Conservation (phyloP, 2,329 filamentous ascomycete species). For the Penicillium sp. region DNA sequence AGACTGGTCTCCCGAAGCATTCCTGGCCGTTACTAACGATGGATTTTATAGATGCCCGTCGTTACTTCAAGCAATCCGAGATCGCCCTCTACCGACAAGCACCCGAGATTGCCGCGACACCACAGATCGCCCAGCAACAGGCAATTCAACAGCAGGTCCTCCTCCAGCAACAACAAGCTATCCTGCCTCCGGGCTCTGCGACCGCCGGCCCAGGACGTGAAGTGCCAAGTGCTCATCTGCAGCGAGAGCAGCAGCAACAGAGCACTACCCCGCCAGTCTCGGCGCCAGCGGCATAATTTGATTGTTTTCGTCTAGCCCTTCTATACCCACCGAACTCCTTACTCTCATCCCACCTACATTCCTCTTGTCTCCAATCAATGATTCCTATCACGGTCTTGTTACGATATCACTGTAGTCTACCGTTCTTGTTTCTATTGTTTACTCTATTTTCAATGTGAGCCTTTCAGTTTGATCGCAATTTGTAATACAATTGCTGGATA, state of each 20-base stretch:
- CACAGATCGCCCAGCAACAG: constrained; percentile 42
- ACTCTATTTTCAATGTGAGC: not conserved
- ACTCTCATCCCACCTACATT: constrained; percentile 1
- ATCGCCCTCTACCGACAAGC: constrained; percentile 91
- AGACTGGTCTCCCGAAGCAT: not conserved
- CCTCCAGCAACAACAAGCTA: constrained; percentile 34
- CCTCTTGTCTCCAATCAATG: constrained; percentile 8
- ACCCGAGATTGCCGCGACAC: constrained; percentile 46
- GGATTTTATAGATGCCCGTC: constrained; percentile 70
- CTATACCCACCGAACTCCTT: constrained; percentile 22
- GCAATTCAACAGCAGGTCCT: constrained; percentile 41
- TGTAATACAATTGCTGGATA: not conserved
- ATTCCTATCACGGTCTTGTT: constrained; percentile 11
- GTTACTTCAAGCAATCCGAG: constrained; percentile 99
- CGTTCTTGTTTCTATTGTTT: constrained; percentile 7
- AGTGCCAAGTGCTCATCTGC: constrained; percentile 11
- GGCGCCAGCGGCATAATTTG: constrained; percentile 27
- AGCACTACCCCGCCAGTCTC: constrained; percentile 19
- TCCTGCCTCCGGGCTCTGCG: constrained; percentile 37
- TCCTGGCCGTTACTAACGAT: constrained; percentile 10
- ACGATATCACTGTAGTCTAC: constrained; percentile 25
- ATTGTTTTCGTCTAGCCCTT: constrained; percentile 4
- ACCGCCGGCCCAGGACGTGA: constrained; percentile 36
- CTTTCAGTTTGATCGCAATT: not conserved
- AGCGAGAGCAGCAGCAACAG: constrained; percentile 7